Evolutionary conservation across 768 basidiomycete species (phyloP).

Genomic region (Trametes punicea): DNA sequence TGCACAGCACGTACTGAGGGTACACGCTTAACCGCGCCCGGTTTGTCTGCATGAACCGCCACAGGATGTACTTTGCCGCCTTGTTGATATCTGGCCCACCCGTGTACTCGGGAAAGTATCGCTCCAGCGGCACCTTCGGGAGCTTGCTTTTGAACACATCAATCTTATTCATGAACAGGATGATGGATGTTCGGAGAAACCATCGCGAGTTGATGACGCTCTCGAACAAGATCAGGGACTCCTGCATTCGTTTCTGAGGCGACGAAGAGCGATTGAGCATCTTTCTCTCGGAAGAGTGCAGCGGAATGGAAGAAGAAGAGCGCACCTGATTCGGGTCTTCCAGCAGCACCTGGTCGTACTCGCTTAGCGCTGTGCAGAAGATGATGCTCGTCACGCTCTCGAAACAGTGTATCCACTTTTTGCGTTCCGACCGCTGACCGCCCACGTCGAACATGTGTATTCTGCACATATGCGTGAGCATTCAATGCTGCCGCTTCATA

Average conservation of each 20-base stretch:
- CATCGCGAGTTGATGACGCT: slow-evolving; percentile 77
- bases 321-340: slow-evolving; percentile 65
- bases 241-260: slow-evolving; percentile 68
- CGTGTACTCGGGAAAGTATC: slow-evolving; percentile 85
- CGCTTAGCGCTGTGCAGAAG: slow-evolving; percentile 71
- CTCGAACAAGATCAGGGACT: slow-evolving; percentile 73
- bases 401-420: slow-evolving; percentile 65
- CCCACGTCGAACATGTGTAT: slow-evolving; percentile 79
- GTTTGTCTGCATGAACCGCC: slow-evolving; percentile 94
- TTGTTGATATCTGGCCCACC: slow-evolving; percentile 90
- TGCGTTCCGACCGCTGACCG: slow-evolving; percentile 58
- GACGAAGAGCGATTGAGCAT: background rate
- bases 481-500: background rate
- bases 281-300: slow-evolving; percentile 4
- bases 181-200: slow-evolving; percentile 66
- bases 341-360: slow-evolving; percentile 71
- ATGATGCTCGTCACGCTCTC: slow-evolving; percentile 80
- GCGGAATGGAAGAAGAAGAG: slow-evolving; percentile 1
- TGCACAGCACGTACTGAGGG: slow-evolving; percentile 65
- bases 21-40: slow-evolving; percentile 81
- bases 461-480: slow-evolving; percentile 23
- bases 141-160: slow-evolving; percentile 76
- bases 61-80: slow-evolving; percentile 91
- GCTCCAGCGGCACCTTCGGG: slow-evolving; percentile 65
- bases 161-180: slow-evolving; percentile 70